Percentiles rank a stretch among this genome's conserved stretches.
These are phyloP conservation scores for Pseudogymnoascus sp. DNA, from an alignment of 2,329 filamentous ascomycete genomes.

Conservation along the genomic window DNA sequence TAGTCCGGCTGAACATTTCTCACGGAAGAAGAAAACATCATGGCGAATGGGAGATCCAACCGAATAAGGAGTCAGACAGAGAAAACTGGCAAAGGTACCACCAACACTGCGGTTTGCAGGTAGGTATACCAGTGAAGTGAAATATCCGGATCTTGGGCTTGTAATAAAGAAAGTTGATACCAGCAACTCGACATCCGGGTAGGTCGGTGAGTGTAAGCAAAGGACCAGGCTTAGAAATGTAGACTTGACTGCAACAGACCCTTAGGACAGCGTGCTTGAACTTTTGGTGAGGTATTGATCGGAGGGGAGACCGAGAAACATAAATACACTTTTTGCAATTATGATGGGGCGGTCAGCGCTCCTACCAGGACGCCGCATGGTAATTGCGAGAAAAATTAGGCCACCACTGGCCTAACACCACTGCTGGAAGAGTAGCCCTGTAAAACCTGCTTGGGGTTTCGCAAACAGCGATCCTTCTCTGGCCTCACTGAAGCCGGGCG, in stretches of 20 bases:
- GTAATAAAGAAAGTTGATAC: conserved; percentile 12
- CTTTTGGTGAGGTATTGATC: not conserved
- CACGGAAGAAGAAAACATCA: conserved; percentile 9
- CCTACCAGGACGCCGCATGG: conserved; percentile 4
- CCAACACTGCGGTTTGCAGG: conserved; percentile 5
- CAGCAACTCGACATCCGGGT: conserved; percentile 5
- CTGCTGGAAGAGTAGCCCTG: not conserved
- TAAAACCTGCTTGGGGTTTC: conserved; percentile 7
- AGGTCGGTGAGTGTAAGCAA: not conserved
- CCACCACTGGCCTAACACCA: conserved; percentile 1
- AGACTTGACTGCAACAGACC: conserved; percentile 2
- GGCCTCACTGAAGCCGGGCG: conserved; percentile 10
- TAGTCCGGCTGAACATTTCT: conserved; percentile 28
- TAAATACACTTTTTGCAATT: conserved; percentile 5
- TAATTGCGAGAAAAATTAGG: conserved; percentile 8
- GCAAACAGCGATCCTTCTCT: conserved; percentile 6
- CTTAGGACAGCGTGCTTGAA: not conserved
- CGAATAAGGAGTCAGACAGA: conserved; percentile 8
- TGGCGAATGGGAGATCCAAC: conserved; percentile 8
- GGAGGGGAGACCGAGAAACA: conserved; percentile 9
- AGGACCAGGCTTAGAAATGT: not conserved
- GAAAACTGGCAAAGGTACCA: conserved; percentile 6
- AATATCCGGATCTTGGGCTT: conserved; percentile 4
- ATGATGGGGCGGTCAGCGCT: conserved; percentile 2
- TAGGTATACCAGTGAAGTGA: conserved; percentile 7